These are phyloP conservation scores for Gracilaria vermiculophylla DNA, from an alignment of 23 red algal genomes.

Conservation along the genomic window DNA sequence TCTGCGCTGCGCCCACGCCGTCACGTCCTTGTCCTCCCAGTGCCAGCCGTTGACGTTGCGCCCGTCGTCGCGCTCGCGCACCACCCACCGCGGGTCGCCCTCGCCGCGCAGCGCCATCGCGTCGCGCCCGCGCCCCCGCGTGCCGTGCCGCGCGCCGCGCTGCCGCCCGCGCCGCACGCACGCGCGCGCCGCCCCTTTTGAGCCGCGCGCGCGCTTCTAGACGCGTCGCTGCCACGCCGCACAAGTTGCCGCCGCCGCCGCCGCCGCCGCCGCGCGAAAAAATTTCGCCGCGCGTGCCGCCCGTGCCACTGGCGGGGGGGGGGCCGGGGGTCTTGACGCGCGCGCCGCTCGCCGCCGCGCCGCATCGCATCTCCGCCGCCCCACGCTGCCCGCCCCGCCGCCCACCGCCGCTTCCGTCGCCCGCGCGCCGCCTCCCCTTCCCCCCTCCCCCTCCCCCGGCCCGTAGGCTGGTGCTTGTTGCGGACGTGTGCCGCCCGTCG, in stretches of 20 bases:
- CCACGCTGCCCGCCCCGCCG: too few relatives aligned
- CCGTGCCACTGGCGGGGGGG: too few relatives aligned
- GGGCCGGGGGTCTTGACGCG: too few relatives aligned
- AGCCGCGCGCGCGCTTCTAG: slow-evolving; percentile 55
- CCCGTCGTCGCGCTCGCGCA: slow-evolving; percentile 80
- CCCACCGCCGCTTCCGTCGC: background rate
- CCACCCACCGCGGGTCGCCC: slow-evolving; percentile 89
- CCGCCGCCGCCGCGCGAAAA: background rate
- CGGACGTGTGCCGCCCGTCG: too few relatives aligned
- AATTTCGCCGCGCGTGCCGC: too few relatives aligned
- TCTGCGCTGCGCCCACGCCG: slow-evolving; percentile 60
- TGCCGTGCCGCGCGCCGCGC: too few relatives aligned
- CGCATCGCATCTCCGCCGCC: too few relatives aligned
- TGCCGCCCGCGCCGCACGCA: slow-evolving; percentile 83
- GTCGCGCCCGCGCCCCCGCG: background rate
- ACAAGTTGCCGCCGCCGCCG: background rate
- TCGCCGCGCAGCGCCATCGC: slow-evolving; percentile 79
- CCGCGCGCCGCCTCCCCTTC: background rate
- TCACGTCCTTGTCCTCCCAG: slow-evolving; percentile 88
- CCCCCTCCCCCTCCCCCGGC: background rate
- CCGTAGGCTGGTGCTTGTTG: too few relatives aligned
- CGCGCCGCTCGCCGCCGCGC: too few relatives aligned
- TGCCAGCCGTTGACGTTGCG: slow-evolving; percentile 92
- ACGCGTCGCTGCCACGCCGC: background rate
- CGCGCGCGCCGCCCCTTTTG: slow-evolving; percentile 80